Evolutionary conservation across 129 eudicot genomes (phyloP).

Genomic region (Flaveria trinervia): DNA sequence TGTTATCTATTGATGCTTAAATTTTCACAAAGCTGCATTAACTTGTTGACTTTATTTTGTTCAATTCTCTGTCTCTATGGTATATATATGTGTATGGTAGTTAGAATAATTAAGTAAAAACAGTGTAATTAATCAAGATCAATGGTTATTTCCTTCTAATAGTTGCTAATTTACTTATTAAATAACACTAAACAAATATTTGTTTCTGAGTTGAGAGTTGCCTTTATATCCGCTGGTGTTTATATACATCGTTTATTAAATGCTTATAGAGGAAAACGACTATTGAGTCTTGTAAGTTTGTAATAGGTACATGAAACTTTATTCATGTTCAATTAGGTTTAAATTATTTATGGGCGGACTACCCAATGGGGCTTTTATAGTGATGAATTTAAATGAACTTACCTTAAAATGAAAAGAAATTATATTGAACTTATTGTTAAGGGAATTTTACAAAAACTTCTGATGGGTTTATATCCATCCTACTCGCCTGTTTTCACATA

Average conservation of each 20-base stretch:
- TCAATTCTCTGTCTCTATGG: neutral
- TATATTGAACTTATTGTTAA: neutral
- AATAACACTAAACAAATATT: neutral
- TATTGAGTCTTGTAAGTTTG: neutral
- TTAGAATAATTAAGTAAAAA: neutral
- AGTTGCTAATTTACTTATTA: neutral
- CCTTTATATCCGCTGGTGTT: neutral
- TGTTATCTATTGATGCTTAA: neutral
- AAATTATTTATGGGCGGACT: neutral
- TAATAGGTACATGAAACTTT: neutral
- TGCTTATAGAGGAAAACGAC: slow-evolving; percentile 6
- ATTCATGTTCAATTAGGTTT: neutral
- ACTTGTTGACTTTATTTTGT: slow-evolving; percentile 6
- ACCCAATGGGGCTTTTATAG: neutral
- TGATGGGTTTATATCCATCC: neutral
- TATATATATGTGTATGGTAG: neutral
- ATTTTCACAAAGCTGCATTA: neutral
- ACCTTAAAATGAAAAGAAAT: neutral
- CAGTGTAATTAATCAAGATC: neutral
- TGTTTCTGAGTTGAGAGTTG: neutral
- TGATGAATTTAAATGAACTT: neutral
- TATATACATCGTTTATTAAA: slow-evolving; percentile 7
- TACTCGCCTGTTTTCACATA: neutral
- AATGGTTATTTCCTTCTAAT: neutral
- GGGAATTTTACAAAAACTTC: neutral